Conservation (phyloP, 2,329 filamentous ascomycete genomes). For the Onygenales sp. region DNA sequence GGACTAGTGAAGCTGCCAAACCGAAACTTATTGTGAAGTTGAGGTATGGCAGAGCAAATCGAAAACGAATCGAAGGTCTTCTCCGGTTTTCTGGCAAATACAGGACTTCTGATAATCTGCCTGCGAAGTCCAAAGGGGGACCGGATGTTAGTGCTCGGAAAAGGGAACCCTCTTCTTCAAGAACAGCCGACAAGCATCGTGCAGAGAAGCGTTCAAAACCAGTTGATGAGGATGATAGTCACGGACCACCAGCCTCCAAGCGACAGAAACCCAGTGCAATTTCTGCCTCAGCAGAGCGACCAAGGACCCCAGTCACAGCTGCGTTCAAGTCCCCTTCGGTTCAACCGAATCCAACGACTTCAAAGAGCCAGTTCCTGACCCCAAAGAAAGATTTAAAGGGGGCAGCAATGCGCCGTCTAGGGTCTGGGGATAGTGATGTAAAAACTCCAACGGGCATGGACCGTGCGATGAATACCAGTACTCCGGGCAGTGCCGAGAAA, state of each 20-base stretch:
- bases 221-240: conserved; percentile 17
- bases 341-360: conserved; percentile 15
- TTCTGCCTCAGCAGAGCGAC: conserved; percentile 23
- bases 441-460: conserved; percentile 26
- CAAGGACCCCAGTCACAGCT: conserved; percentile 26
- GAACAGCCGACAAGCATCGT: conserved; percentile 12
- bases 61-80: conserved; percentile 37
- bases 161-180: conserved; percentile 9
- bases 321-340: conserved; percentile 25
- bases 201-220: conserved; percentile 18
- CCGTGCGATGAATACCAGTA: conserved; percentile 19
- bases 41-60: conserved; percentile 42
- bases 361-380: conserved; percentile 25
- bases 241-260: conserved; percentile 20
- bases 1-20: conserved; percentile 8
- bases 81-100: conserved; percentile 34
- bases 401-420: conserved; percentile 28
- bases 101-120: conserved; percentile 20
- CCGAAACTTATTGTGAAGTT: conserved; percentile 38
- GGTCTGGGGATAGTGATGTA: conserved; percentile 30
- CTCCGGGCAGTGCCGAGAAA: conserved; percentile 17
- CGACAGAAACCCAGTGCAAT: conserved; percentile 25
- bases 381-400: conserved; percentile 34
- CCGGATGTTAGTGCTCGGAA: conserved; percentile 15
- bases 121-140: conserved; percentile 15